Base-by-base conservation (phyloP, 805 yeast genomes). In the Hanseniaspora mollemarum region DNA sequence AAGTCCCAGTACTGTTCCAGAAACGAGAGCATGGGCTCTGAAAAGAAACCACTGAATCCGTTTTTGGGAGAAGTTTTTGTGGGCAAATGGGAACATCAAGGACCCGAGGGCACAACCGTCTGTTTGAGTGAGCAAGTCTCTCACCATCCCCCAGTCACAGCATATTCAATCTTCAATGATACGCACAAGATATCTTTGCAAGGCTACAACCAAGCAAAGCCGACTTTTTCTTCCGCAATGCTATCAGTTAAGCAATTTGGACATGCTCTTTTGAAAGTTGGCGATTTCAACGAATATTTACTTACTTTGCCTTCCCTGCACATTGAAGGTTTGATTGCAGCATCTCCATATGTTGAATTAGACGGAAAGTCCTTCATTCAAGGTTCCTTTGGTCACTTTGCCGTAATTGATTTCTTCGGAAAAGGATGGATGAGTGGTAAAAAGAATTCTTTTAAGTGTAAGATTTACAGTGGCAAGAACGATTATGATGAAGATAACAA, bases 121-220 rank as follows among this genome's bases (percentile, higher is more conserved):
- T 71, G 90, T 61, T 68, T 87, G 50, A 78, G 88, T 56, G 98
- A 92, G 67, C 98, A 92, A 68, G 96, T 92, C 13, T 80, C 88
- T 55, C 98, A 92, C 68, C 98, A 92, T 66, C 98, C 98, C 16
- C 97, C 98, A 24, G 81, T 84, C 32, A 88, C 97, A n/a, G 96
- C 92, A 6, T 92, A 87, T 63, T 77, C 87, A 39, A 76, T 92
- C 51, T 69, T 76, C 60, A 87, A 87, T 63, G 83, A 80, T 55
- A 76, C 78, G 59, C 74, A 81, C 64, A 74, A 80, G 31, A 81
- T 82, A 24, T 67, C 71, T 38, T 71, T 87, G 55, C 84, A 88
- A 65, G 98, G 98, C 49, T 90, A 86, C 69, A 88, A 85, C 62
- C 90, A 90, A 36, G 77, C 90, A 61, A 83, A 78, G 65, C 88